A percentile compares a stretch with the other conserved stretches of the same genome.
phyloP scores from a whole-genome alignment of 169 alveolate genomes.

The Perkinsus marinus region DNA sequence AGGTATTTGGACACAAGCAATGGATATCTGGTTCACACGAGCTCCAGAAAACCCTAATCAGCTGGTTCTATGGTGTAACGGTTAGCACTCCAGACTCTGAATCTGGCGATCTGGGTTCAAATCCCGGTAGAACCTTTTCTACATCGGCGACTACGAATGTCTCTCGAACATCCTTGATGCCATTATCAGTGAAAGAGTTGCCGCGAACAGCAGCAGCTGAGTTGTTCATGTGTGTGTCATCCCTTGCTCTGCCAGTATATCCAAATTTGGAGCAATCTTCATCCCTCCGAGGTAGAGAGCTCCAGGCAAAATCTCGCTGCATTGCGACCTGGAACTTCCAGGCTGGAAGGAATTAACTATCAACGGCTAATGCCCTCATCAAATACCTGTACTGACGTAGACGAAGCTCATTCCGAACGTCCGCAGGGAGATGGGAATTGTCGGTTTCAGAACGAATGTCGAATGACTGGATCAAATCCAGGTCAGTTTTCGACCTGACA shows the following conservation, averaged over 20 bases:
- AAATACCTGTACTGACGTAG: not conserved
- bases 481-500: not conserved
- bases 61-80: not conserved
- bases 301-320: constrained; percentile 48
- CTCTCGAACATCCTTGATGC: not conserved
- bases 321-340: constrained; percentile 15
- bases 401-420: not conserved
- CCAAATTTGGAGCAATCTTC: constrained; percentile 36
- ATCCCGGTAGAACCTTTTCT: not conserved
- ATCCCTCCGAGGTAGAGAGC: constrained; percentile 47
- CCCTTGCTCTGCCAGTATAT: constrained; percentile 24
- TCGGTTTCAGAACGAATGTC: not conserved
- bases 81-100: not conserved
- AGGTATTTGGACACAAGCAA: not conserved
- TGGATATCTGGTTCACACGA: not conserved
- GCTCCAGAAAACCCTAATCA: not conserved
- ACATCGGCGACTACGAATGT: no score
- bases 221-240: constrained; percentile 52
- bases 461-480: not conserved
- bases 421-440: not conserved
- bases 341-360: not conserved
- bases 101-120: not conserved
- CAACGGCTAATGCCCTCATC: not conserved
- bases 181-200: constrained; percentile 33
- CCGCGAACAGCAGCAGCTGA: constrained; percentile 57